These are phyloP conservation scores for Talaromyces rugulosus DNA, from an alignment of 2,329 filamentous ascomycete genomes.

Conservation along the genomic window DNA sequence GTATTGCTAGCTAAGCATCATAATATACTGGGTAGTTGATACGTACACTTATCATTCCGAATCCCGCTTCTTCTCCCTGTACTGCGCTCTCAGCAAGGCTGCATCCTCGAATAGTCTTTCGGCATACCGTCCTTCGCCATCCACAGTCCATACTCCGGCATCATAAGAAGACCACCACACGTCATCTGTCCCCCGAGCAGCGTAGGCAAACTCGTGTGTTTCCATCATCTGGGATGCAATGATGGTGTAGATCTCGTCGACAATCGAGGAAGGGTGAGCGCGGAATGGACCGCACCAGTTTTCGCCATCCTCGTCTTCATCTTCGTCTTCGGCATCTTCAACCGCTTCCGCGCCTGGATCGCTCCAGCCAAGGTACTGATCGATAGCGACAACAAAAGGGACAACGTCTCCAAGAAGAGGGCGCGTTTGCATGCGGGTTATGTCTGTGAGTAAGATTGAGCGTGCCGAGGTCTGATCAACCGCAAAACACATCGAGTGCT, in stretches of 20 bases:
- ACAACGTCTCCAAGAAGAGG: slow-evolving; percentile 4
- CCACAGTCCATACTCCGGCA: slow-evolving; percentile 5
- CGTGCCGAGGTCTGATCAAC: slow-evolving; percentile 3
- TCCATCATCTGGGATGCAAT: slow-evolving; percentile 3
- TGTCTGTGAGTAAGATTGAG: slow-evolving; percentile 2
- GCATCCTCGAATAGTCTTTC: slow-evolving; percentile 2
- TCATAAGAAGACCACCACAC: slow-evolving; percentile 8
- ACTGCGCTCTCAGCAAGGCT: slow-evolving; percentile 5
- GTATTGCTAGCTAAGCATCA: background rate
- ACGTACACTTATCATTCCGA: background rate
- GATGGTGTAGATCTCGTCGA: slow-evolving; percentile 6
- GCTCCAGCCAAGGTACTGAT: slow-evolving; percentile 1
- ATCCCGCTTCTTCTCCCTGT: slow-evolving; percentile 6
- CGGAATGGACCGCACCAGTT: slow-evolving; percentile 5
- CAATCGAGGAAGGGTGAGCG: slow-evolving; percentile 1
- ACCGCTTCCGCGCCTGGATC: background rate
- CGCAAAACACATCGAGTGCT: slow-evolving; percentile 3
- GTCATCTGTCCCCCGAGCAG: slow-evolving; percentile 3
- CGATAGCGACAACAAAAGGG: slow-evolving; percentile 8
- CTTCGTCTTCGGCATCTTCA: background rate
- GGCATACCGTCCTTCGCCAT: slow-evolving; percentile 4
- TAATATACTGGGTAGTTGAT: background rate
- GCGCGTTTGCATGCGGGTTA: background rate
- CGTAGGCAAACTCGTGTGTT: slow-evolving; percentile 8
- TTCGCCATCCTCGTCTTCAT: background rate